These are phyloP conservation scores for Oryza officinalis DNA, from an alignment of 176 grass and related monocot species.

Conservation along the genomic window DNA sequence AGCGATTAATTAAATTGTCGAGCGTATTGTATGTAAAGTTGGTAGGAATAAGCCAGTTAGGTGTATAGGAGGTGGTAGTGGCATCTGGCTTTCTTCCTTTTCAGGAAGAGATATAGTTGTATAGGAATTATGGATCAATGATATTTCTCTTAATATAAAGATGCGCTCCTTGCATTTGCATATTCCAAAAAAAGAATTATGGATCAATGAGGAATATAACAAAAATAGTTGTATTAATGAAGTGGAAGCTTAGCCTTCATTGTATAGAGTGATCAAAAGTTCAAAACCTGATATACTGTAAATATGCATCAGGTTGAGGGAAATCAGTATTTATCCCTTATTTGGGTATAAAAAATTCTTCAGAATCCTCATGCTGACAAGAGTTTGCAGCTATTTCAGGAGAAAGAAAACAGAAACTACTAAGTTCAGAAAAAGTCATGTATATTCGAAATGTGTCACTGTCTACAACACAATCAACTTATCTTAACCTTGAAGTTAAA, in stretches of 20 bases:
- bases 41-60: conserved; percentile 18
- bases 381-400: not conserved
- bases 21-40: conserved; percentile 15
- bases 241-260: not conserved
- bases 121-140: too few relatives aligned
- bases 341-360: not conserved
- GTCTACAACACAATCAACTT: not conserved
- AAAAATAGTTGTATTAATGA: not conserved
- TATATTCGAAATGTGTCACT: conserved; percentile 6
- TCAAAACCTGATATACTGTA: not conserved
- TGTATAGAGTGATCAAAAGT: not conserved
- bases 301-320: not conserved
- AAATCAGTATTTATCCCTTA: not conserved
- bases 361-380: not conserved
- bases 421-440: not conserved
- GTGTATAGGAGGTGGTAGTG: conserved; percentile 13
- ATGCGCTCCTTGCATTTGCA: too few relatives aligned
- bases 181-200: not conserved
- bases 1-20: not conserved
- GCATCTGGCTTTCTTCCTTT: not conserved
- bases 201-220: conserved; percentile 7
- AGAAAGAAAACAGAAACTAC: not conserved
- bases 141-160: too few relatives aligned
- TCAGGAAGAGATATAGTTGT: conserved; percentile 3
- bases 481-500: conserved; percentile 10